Evolutionary conservation across 805 yeast species (phyloP), one percentile per base, ranked within the genome.

Genomic region (Saturnispora serradocipensis): DNA sequence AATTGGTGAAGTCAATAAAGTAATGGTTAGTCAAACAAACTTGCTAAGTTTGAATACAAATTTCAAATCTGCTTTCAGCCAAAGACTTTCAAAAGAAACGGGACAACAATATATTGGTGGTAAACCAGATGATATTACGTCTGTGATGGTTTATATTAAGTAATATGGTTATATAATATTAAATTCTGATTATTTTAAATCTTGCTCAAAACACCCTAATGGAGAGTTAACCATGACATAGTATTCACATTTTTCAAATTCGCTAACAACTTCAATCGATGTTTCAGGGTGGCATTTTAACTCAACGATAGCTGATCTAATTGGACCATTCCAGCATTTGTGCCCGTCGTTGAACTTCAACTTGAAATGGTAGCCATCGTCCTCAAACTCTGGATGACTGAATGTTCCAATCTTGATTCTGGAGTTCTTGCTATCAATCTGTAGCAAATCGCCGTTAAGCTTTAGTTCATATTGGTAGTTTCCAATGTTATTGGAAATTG

Each of bases 271-370:
- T n/a, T 84, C 51, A 24, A 88, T 65, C 51, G 74, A 71, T 45
- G 76, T 70, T 3, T 70, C 67, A 2, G 73, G 67, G 0, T 95
- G 95, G 68, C 99, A 93, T 16, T 72, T 70, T 50, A 90, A 62
- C 22, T 71, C 71, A 1, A 87, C 82, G 9, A 65, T 68, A 1
- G 88, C 90, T 34, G 84, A 76, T 65, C 99, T 79, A 28, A 71
- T 65, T 5, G 97, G 97, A 0, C 99, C 99, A 64, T 89, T 87
- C 97, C 98, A 91, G 67, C 99, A 93, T 61, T 74, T 77, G 42
- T 81, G 82, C 20, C 99, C 99, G 18, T 71, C 62, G 4, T 66
- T 70, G 62, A 73, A 93, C 7, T 50, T 32, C 5, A 68, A 38
- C 11, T 51, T 55, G 27, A 62, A 53, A 11, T 49, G 43, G 13